Percentiles rank a stretch among this genome's conserved stretches.
phyloP scores from a whole-genome alignment of 345 rosid species.

The Hibiscus syriacus region DNA sequence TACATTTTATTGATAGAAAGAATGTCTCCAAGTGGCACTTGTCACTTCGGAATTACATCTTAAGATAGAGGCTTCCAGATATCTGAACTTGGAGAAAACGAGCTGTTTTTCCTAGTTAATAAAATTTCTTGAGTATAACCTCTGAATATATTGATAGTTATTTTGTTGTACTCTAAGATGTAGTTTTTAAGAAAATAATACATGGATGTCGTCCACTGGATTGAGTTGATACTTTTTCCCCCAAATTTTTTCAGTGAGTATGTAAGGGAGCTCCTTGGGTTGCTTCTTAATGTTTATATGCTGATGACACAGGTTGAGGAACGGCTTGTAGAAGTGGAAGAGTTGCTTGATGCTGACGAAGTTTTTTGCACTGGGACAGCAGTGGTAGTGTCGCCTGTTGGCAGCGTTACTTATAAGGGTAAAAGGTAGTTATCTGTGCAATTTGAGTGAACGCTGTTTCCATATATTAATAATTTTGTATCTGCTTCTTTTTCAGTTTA shows the following conservation, averaged over 20 bases:
- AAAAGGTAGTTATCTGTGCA: slow-evolving; percentile 39
- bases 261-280: neutral
- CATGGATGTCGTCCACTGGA: neutral
- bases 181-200: neutral
- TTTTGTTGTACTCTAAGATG: neutral
- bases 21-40: neutral
- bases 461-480: neutral
- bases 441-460: neutral
- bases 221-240: neutral
- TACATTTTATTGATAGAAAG: neutral
- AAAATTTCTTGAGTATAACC: neutral
- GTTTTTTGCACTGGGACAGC: slow-evolving; percentile 98
- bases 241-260: neutral
- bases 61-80: neutral
- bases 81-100: neutral
- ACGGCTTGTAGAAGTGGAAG: slow-evolving; percentile 58
- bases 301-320: slow-evolving; percentile 60
- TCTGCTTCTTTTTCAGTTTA: neutral
- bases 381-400: slow-evolving; percentile 91
- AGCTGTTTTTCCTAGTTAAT: neutral
- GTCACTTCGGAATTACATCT: neutral
- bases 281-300: neutral
- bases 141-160: neutral
- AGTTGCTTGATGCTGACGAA: slow-evolving; percentile 86
- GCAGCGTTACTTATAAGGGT: slow-evolving; percentile 75